phyloP scores from a whole-genome alignment of 805 yeast species.

The Candida insectalens region DNA sequence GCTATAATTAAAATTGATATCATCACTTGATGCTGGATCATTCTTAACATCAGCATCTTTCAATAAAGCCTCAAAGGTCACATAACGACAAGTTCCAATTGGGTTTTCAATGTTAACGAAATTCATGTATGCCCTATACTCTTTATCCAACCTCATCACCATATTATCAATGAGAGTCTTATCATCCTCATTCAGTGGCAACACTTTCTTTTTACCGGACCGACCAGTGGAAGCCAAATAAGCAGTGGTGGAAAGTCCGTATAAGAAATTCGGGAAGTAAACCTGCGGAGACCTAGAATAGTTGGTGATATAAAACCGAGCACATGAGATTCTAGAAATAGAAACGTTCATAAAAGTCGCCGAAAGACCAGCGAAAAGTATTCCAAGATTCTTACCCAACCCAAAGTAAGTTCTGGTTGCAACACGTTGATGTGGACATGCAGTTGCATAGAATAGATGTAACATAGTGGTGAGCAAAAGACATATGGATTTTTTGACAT shows the following conservation, averaged over 20 bases:
- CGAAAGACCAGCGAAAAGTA: background rate
- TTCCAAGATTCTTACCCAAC: slow-evolving; percentile 5
- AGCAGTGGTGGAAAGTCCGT: slow-evolving; percentile 5
- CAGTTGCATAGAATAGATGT: slow-evolving; percentile 7
- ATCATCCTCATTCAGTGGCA: background rate
- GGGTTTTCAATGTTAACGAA: background rate
- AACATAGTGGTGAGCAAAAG: slow-evolving; percentile 5
- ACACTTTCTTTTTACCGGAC: background rate
- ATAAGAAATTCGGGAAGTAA: slow-evolving; percentile 11
- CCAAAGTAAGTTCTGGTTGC: slow-evolving; percentile 8
- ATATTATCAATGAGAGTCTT: background rate
- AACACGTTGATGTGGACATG: slow-evolving; percentile 11
- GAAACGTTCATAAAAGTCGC: background rate
- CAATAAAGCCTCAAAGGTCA: background rate
- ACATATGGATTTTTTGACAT: slow-evolving; percentile 4
- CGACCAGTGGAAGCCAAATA: background rate
- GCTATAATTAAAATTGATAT: slow-evolving; percentile 2
- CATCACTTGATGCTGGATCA: slow-evolving; percentile 1
- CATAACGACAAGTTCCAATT: background rate
- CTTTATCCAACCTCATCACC: slow-evolving; percentile 1
- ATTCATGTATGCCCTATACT: slow-evolving; percentile 3
- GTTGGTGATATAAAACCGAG: background rate
- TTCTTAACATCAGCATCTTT: background rate
- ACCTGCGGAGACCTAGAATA: slow-evolving; percentile 2
- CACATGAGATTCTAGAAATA: background rate